These are phyloP conservation scores for Metarhizium guizhouense DNA, from an alignment of 2,329 filamentous ascomycete species.

Conservation along the genomic window DNA sequence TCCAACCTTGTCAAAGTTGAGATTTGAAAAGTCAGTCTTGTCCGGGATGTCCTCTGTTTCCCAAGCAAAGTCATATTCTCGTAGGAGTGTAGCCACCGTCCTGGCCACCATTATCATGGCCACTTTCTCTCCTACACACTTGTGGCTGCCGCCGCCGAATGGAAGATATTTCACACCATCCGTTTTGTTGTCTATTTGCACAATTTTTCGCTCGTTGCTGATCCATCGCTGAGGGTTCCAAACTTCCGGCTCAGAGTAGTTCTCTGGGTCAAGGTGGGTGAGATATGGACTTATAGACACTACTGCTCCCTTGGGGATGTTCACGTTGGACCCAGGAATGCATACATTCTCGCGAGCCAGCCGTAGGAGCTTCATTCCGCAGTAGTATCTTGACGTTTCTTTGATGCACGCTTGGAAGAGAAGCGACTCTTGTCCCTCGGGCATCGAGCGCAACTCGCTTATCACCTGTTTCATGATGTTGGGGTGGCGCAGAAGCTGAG, in stretches of 20 bases:
- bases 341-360: slow-evolving; percentile 1
- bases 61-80: slow-evolving; percentile 12
- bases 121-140: no score
- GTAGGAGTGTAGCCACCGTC: neutral
- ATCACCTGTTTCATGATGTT: neutral
- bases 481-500: slow-evolving; percentile 1
- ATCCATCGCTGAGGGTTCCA: slow-evolving; percentile 8
- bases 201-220: no score
- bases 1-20: slow-evolving; percentile 11
- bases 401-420: slow-evolving; percentile 13
- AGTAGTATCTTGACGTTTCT: slow-evolving; percentile 11
- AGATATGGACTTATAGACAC: slow-evolving; percentile 9
- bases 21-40: neutral
- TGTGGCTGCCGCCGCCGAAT: no score
- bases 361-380: slow-evolving; percentile 5
- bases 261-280: slow-evolving; percentile 9
- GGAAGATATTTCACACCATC: no score
- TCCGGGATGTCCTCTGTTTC: neutral
- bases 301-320: slow-evolving; percentile 7
- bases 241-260: slow-evolving; percentile 4
- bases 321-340: slow-evolving; percentile 3
- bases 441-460: slow-evolving; percentile 7
- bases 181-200: no score
- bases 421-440: slow-evolving; percentile 1
- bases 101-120: no score